Evolutionary conservation across 2,329 filamentous ascomycete genomes (phyloP), one percentile per base, ranked within the genome.

Genomic region (Exophiala viscosa): DNA sequence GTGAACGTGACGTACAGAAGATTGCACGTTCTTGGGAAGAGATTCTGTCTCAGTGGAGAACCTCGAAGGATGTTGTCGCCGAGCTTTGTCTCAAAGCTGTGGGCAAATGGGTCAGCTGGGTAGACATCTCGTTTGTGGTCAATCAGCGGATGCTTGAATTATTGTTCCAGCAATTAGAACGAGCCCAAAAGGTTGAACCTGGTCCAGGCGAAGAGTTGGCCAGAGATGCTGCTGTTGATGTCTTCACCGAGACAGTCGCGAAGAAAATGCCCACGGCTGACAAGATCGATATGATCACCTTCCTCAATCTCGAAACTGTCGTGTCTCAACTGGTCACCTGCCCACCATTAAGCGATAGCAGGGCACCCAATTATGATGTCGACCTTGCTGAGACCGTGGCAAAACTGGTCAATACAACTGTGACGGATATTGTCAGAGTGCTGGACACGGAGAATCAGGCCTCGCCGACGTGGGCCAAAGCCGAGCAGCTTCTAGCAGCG

Each of bases 101-200:
- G 60, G 90, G 90, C 34, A 93, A 92, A 69, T 99, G 93, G 92
- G 90, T 96, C 55, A 95, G 90, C 79, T 99, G 93, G 93, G 95
- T 95, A 65, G 93, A 97, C 67, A 97, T 99, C 64, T 88, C 87
- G 45, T 77, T 99, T 52, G 85, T 99, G 40, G 89, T 99, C 64
- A 95, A 95, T 70, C 83, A 91, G 67, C 82, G 86, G 48, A 93
- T 96, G 80, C 83, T 97, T 64, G 84, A 81, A 66, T 80, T 90
- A 44, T 79, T 99, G 54, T 86, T 96, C 65, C 87, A 93, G 60
- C 82, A 97, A 59, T 86, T 95, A 50, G 89, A 88, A n/a, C 87
- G 86, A 69, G 77, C 83, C 70, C 70, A 80, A 66, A 80, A 83
- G 68, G 66, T 78, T 59, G 71, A 78, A 64, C 73, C 82, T 64